Conservation (phyloP, 768 basidiomycete species). For the Suillus sp. region DNA sequence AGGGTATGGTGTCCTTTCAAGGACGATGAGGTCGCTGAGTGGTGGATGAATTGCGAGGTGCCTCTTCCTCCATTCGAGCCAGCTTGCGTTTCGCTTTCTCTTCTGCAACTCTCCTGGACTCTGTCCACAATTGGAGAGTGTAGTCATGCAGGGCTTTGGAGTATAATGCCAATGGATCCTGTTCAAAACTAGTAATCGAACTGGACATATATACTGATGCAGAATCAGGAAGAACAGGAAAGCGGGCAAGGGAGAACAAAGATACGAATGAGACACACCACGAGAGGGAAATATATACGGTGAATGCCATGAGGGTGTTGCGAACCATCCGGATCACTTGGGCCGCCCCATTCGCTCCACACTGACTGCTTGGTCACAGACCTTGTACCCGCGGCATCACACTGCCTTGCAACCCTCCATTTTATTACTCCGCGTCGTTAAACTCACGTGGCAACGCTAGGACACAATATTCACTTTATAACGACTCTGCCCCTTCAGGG, state of each 20-base stretch:
- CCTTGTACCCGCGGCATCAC: slow-evolving; percentile 8
- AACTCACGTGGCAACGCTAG: not conserved
- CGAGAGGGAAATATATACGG: slow-evolving; percentile 30
- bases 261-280: slow-evolving; percentile 11
- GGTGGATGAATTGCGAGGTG: slow-evolving; percentile 15
- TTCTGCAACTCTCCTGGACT: slow-evolving; percentile 61
- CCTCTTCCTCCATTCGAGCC: slow-evolving; percentile 28
- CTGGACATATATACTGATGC: slow-evolving; percentile 13
- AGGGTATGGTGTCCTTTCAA: not conserved
- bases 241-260: slow-evolving; percentile 16
- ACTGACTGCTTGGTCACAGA: slow-evolving; percentile 17
- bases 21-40: slow-evolving; percentile 4
- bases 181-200: slow-evolving; percentile 14
- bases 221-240: slow-evolving; percentile 8
- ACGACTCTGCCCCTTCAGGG: not conserved
- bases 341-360: slow-evolving; percentile 33
- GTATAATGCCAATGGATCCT: slow-evolving; percentile 51
- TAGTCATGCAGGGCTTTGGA: slow-evolving; percentile 68
- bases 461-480: too few relatives aligned
- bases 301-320: slow-evolving; percentile 12
- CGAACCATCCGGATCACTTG: slow-evolving; percentile 26
- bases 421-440: not conserved
- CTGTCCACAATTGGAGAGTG: slow-evolving; percentile 67
- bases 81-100: slow-evolving; percentile 43
- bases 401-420: slow-evolving; percentile 5